These are phyloP conservation scores for Dendrobium catenatum DNA, from an alignment of 106 monocot species.

Conservation along the genomic window DNA sequence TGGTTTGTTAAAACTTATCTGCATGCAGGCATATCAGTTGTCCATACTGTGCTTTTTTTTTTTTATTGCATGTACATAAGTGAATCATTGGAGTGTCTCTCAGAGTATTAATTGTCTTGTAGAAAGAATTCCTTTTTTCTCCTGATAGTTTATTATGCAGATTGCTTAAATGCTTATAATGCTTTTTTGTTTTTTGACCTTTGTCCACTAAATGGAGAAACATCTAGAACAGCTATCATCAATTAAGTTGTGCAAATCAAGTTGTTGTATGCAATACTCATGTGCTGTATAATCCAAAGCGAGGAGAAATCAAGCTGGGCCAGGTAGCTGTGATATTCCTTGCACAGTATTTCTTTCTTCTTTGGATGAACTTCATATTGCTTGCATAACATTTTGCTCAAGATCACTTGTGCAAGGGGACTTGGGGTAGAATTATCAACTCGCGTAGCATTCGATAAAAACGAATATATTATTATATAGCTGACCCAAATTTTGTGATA, in stretches of 20 bases:
- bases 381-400: background rate
- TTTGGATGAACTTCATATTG: background rate
- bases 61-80: background rate
- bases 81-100: background rate
- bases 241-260: slow-evolving; percentile 36
- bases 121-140: background rate
- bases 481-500: background rate
- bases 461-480: background rate
- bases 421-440: background rate
- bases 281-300: slow-evolving; percentile 94
- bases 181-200: background rate
- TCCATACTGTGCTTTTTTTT: background rate
- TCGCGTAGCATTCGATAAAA: background rate
- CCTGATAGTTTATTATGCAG: background rate
- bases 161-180: background rate
- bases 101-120: background rate
- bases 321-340: slow-evolving; percentile 44
- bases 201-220: slow-evolving; percentile 8
- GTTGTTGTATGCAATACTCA: slow-evolving; percentile 92
- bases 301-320: slow-evolving; percentile 95
- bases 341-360: background rate
- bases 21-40: too few relatives aligned
- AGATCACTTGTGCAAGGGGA: background rate
- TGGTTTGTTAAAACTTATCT: too few relatives aligned
- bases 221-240: slow-evolving; percentile 29